Conservation (phyloP, 2,329 filamentous ascomycete species). For the Mycosphaerella sp. region DNA sequence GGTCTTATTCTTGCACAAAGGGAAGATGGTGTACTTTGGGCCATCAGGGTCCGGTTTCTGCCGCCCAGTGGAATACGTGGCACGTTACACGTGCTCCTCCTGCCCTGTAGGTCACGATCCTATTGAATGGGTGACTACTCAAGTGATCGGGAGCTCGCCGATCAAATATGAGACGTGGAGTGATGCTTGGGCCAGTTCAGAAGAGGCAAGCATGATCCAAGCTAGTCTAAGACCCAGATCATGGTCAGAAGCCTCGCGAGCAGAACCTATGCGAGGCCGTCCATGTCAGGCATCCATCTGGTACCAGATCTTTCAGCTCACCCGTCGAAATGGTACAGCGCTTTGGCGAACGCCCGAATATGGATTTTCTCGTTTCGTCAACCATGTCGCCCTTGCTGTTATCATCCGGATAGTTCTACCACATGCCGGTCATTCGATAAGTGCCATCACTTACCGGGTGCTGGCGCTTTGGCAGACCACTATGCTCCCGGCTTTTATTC, state of each 20-base stretch:
- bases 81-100: no score
- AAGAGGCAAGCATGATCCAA: slow-evolving; percentile 43
- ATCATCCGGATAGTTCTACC: slow-evolving; percentile 53
- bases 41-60: slow-evolving; percentile 70
- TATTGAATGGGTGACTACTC: slow-evolving; percentile 64
- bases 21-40: slow-evolving; percentile 78
- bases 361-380: slow-evolving; percentile 80
- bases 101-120: slow-evolving; percentile 67
- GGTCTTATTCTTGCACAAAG: slow-evolving; percentile 68
- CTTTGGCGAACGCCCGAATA: slow-evolving; percentile 88
- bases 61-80: slow-evolving; percentile 32
- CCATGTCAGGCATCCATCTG: slow-evolving; percentile 64
- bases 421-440: no score
- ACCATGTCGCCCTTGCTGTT: slow-evolving; percentile 70
- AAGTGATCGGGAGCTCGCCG: slow-evolving; percentile 49
- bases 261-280: slow-evolving; percentile 44
- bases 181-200: slow-evolving; percentile 68
- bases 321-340: no score
- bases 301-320: slow-evolving; percentile 57
- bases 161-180: slow-evolving; percentile 73
- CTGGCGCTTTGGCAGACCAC: slow-evolving; percentile 90
- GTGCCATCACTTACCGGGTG: slow-evolving; percentile 54
- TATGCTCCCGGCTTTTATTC: slow-evolving; percentile 74
- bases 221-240: no score
- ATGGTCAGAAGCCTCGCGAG: no score